These are phyloP conservation scores for Piloderma croceum DNA, from an alignment of 768 basidiomycete species.

Conservation along the genomic window DNA sequence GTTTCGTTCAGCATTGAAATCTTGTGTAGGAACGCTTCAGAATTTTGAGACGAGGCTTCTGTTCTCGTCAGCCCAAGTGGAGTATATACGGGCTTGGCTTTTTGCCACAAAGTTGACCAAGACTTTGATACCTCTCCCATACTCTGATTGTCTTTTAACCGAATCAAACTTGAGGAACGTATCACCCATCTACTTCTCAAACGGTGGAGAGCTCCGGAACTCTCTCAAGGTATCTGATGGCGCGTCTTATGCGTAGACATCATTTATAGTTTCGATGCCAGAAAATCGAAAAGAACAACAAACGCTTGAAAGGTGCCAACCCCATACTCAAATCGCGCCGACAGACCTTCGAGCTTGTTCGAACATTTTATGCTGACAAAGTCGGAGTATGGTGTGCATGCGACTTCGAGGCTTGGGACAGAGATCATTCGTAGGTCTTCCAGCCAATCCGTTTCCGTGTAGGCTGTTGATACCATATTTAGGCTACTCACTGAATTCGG, in stretches of 20 bases:
- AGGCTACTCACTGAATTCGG: constrained; percentile 89
- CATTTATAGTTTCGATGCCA: constrained; percentile 21
- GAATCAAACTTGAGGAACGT: constrained; percentile 51
- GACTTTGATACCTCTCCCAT: constrained; percentile 63
- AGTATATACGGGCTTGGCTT: constrained; percentile 82
- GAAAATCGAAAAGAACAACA: constrained; percentile 79
- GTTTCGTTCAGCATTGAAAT: constrained; percentile 1
- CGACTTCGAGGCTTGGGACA: constrained; percentile 84
- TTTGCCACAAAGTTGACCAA: constrained; percentile 66
- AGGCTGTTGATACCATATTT: too few relatives aligned
- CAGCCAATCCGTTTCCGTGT: too few relatives aligned
- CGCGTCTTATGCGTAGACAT: constrained; percentile 3
- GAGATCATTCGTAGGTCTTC: constrained; percentile 58
- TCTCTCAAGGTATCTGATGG: constrained; percentile 70
- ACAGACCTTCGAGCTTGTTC: constrained; percentile 61
- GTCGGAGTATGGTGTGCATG: constrained; percentile 70
- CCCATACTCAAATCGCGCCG: constrained; percentile 51
- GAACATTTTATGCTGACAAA: constrained; percentile 56
- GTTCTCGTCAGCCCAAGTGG: constrained; percentile 79
- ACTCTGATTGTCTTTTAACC: constrained; percentile 70
- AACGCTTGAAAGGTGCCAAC: constrained; percentile 62
- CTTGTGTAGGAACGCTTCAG: constrained; percentile 51
- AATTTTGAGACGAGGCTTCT: constrained; percentile 75
- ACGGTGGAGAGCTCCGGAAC: constrained; percentile 48
- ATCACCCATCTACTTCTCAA: constrained; percentile 51